Conservation (phyloP, 345 rosid genomes). For the Syzygium aqueum region DNA sequence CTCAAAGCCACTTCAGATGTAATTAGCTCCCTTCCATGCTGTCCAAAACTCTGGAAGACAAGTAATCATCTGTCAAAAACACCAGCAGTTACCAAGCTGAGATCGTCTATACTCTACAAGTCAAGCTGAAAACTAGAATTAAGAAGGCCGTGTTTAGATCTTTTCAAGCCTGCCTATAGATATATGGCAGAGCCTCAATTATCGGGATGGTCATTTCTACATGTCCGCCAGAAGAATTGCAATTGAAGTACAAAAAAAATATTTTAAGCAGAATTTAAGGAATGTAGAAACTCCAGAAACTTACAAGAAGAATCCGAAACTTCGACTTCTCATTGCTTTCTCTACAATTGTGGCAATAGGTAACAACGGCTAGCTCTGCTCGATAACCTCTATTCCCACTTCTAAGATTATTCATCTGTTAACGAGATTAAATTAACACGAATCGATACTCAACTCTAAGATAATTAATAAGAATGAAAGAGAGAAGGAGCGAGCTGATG, state of each 20-base stretch:
- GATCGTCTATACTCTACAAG: conserved; percentile 24
- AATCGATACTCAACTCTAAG: neutral
- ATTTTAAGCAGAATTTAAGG: neutral
- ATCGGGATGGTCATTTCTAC: neutral
- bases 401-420: conserved; percentile 51
- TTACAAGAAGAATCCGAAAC: conserved; percentile 93
- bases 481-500: neutral
- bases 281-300: conserved; percentile 13
- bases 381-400: conserved; percentile 62
- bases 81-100: conserved; percentile 58
- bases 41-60: conserved; percentile 99
- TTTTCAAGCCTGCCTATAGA: neutral
- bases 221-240: neutral
- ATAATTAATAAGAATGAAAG: neutral
- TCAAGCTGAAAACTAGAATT: conserved; percentile 3
- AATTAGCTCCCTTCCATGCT: conserved; percentile 96
- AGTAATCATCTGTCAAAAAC: conserved; percentile 94
- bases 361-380: conserved; percentile 60
- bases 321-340: conserved; percentile 46
- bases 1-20: conserved; percentile 82
- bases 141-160: neutral
- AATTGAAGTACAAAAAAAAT: neutral
- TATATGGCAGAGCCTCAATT: neutral
- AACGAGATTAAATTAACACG: neutral
- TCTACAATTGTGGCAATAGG: conserved; percentile 38